Conservation (phyloP, 2,329 filamentous ascomycete species). For the Diaporthe ampelina region DNA sequence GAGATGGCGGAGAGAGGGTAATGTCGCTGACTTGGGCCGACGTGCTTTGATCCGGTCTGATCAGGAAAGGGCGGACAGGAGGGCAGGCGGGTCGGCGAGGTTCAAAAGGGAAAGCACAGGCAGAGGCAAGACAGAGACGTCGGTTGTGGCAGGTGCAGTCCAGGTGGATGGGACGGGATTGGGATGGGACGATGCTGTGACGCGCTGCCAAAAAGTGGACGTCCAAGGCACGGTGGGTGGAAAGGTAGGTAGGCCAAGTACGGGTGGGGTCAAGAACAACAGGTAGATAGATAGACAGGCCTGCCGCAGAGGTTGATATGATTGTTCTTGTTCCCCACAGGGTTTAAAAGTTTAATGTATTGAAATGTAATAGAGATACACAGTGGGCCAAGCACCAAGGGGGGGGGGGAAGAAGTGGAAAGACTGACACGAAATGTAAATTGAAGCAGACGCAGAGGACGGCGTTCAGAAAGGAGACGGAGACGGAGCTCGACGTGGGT, state of each 20-base stretch:
- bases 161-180: conserved; percentile 21
- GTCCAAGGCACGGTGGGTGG: background rate
- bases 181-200: conserved; percentile 32
- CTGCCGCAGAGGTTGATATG: background rate
- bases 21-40: conserved; percentile 1
- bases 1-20: conserved; percentile 2
- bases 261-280: background rate
- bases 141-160: conserved; percentile 31
- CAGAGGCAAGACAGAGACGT: conserved; percentile 30
- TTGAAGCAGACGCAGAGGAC: no score
- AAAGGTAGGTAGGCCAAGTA: background rate
- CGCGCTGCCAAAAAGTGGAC: conserved; percentile 1
- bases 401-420: background rate
- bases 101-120: conserved; percentile 25
- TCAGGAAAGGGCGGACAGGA: background rate
- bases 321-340: background rate
- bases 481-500: background rate
- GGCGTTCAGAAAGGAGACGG: no score
- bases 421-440: background rate
- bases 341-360: background rate
- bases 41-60: conserved; percentile 7
- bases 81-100: conserved; percentile 20
- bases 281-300: conserved; percentile 10
- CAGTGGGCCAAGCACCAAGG: background rate
- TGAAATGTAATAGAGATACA: background rate